phyloP scores from a whole-genome alignment of 371 early-diverging fungal genomes.

The Mucor racemosus region DNA sequence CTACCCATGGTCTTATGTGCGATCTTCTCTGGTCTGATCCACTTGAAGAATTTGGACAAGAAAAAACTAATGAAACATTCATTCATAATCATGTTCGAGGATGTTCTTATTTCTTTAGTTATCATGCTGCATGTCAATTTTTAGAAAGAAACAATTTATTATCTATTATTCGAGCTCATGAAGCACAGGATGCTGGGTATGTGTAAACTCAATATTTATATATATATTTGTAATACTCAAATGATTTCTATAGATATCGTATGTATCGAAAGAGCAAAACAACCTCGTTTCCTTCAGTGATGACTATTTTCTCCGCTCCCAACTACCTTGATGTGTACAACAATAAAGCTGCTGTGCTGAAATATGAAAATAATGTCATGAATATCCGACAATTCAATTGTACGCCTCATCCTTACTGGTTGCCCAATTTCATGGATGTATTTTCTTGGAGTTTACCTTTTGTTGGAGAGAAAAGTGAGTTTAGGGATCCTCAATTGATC shows the following conservation, averaged over 20 bases:
- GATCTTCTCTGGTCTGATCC: constrained; percentile 99
- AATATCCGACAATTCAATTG: constrained; percentile 91
- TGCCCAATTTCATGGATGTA: constrained; percentile 97
- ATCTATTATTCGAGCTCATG: constrained; percentile 97
- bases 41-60: constrained; percentile 92
- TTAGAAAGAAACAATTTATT: constrained; percentile 92
- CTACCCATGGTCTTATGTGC: constrained; percentile 94
- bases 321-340: constrained; percentile 98
- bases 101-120: constrained; percentile 91
- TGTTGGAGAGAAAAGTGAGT: constrained; percentile 95
- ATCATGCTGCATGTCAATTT: constrained; percentile 91
- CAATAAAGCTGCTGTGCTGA: constrained; percentile 97
- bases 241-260: constrained; percentile 58
- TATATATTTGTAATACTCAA: not conserved
- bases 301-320: constrained; percentile 98
- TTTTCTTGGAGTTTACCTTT: constrained; percentile 98
- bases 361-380: constrained; percentile 97
- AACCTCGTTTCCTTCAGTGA: constrained; percentile 95
- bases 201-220: not conserved
- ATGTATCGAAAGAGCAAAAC: constrained; percentile 95
- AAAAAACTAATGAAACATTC: constrained; percentile 81
- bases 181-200: constrained; percentile 95
- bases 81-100: constrained; percentile 93
- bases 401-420: constrained; percentile 95
- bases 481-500: no score